Evolutionary conservation across 2,329 filamentous ascomycete species (phyloP).

Genomic region (Claviceps capensis): DNA sequence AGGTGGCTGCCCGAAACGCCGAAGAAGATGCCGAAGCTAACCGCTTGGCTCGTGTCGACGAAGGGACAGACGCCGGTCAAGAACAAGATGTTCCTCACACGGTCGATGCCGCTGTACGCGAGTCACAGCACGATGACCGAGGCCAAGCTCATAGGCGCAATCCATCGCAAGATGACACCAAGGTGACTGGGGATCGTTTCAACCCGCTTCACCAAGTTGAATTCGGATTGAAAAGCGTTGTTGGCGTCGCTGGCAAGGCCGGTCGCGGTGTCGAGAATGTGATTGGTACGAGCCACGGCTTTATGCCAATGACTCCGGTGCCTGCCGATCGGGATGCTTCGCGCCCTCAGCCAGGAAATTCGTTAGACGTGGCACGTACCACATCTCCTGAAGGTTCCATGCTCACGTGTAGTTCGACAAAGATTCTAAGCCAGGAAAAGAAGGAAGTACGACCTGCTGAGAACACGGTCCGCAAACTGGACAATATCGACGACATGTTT

Average conservation of each 20-base stretch:
- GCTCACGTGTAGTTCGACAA: slow-evolving; percentile 25
- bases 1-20: slow-evolving; percentile 32
- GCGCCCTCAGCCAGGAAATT: slow-evolving; percentile 12
- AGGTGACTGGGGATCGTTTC: slow-evolving; percentile 7
- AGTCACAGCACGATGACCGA: slow-evolving; percentile 16
- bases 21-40: slow-evolving; percentile 36
- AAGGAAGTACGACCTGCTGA: slow-evolving; percentile 11
- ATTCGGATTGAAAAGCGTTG: slow-evolving; percentile 32
- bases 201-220: slow-evolving; percentile 32
- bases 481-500: slow-evolving; percentile 36
- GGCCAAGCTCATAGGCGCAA: background rate
- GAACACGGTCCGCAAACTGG: slow-evolving; percentile 40
- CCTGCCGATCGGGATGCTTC: slow-evolving; percentile 8
- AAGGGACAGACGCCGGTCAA: slow-evolving; percentile 38
- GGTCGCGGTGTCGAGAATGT: slow-evolving; percentile 37
- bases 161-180: slow-evolving; percentile 2
- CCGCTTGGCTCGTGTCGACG: slow-evolving; percentile 32
- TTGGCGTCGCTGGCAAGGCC: slow-evolving; percentile 29
- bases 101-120: slow-evolving; percentile 30
- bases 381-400: slow-evolving; percentile 24
- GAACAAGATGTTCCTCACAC: slow-evolving; percentile 40
- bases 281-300: slow-evolving; percentile 43
- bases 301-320: slow-evolving; percentile 21
- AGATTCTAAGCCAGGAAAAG: slow-evolving; percentile 6
- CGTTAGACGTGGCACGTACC: slow-evolving; percentile 20